Evolutionary conservation across 768 basidiomycete genomes (phyloP), one percentile per base, ranked within the genome.

Genomic region (Boletus subcaerulescens): DNA sequence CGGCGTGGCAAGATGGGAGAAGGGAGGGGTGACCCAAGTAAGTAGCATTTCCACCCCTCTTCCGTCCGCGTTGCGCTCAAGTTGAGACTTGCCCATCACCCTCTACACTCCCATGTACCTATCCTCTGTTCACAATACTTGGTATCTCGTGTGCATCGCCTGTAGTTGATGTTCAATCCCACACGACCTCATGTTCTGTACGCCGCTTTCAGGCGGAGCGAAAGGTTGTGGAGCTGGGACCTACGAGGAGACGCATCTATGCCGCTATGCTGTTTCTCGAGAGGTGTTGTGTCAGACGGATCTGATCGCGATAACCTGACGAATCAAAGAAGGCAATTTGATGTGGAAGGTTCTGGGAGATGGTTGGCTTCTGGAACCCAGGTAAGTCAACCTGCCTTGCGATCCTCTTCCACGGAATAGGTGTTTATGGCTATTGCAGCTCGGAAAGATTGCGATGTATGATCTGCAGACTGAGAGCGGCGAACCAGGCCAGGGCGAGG

Each of bases 291-390:
- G 10, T 50, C 52, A 11, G 45, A 41, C 18, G 50, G 31, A 17
- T 44, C 55, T n/a, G 3, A 24, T 26, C 24, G 26, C 26, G 32
- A 48, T 18, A n/a, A 45, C 32, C 29, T 59, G 44, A 87, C 89
- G 20, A 94, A 95, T 65, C 95, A 97, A 69, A 82, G 82, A 58
- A 73, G 86, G 24, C 68, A 73, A n/a, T 95, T 96, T 62, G 91
- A 91, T 60, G 65, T 95, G 1, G 91, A 95, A 63, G 50, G 77
- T 12, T 74, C 77, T 38, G 92, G 93, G 1, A 74, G 73, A 44
- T 84, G 80, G 71, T 61, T 95, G 36, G 78, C 77, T 24, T 72
- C 79, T 2, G 93, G 93, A 1, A 84, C 85, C 66, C 80, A 86
- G 76, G 91, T 87, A 48, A 39, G 82, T 53, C 22, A 11, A 2